These are phyloP conservation scores for Betula pendula DNA, from an alignment of 306 rosid genomes.

Conservation along the genomic window DNA sequence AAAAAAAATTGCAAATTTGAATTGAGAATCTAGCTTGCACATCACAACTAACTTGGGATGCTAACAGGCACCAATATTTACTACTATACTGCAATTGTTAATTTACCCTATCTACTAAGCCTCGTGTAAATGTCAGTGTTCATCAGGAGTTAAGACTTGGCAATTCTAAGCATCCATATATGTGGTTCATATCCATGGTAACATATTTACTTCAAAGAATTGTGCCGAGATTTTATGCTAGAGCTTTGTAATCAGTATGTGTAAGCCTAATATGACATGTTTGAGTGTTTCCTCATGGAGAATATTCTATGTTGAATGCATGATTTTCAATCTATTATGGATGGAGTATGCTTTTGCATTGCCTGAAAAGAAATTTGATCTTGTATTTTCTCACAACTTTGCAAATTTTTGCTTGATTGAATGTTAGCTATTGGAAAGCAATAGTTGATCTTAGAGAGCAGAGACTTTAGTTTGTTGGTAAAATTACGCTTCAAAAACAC, in stretches of 20 bases:
- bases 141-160: background rate
- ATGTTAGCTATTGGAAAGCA: constrained; percentile 21
- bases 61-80: background rate
- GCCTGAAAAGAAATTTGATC: too few species aligned
- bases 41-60: background rate
- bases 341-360: too few species aligned
- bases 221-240: background rate
- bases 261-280: background rate
- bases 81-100: background rate
- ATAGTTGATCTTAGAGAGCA: constrained; percentile 25
- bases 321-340: too few species aligned
- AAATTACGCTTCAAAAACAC: constrained; percentile 14
- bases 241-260: background rate
- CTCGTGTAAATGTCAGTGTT: background rate
- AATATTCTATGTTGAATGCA: too few species aligned
- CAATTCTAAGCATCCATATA: background rate
- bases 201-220: background rate
- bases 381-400: too few species aligned
- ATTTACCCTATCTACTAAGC: background rate
- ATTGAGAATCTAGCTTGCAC: background rate
- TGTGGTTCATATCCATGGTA: background rate
- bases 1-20: background rate
- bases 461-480: constrained; percentile 14
- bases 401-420: too few species aligned
- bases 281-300: too few species aligned